Evolutionary conservation across 108 stramenopile species (phyloP), one percentile per base, ranked within the genome.

Genomic region (Cyclotella kingstonii): DNA sequence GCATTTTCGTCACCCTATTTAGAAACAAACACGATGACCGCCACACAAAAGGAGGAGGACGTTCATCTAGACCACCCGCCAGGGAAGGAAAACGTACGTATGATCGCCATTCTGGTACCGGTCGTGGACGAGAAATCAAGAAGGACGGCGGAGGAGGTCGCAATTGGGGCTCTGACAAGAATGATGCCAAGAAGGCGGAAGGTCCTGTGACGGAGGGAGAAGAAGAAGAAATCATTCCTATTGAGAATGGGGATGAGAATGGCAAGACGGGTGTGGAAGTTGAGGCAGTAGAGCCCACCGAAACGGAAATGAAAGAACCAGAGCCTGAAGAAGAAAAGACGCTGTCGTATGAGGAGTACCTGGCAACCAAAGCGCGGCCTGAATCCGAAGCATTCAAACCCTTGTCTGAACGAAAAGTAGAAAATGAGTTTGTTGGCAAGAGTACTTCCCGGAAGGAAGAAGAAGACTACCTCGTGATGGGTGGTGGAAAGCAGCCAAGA

Each of bases 111-210:
- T 88, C 86, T 38, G 94, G 94, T 44, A 93, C 94, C 39, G 94
- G 94, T 36, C 89, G 94, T 55, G 94, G 94, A 60, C 82, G 81
- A 45, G 94, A 95, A 70, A 83, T 86, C 66, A 91, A 89, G 67
- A 95, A 95, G 70, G 84, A 59, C 23, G 94, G 94, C 42, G 94
- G 85, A 14, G 94, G 95, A 45, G 90, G 86, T 35, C 84, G 79
- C 74, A 95, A 95, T 76, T 95, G 95, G 95, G 95, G 95, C 8
- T 79, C 79, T 50, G 87, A 89, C 70, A 82, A 86, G 70, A 63
- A 77, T 54, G 89, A 88, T 43, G 90, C 90, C 61, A 81, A 83
- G 70, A 78, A 77, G 73, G 78, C 72, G 54, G 86, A 85, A 66
- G 86, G 86, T 23, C 63, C 70, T 10, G 70, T 87, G 45, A 50